Conservation (phyloP, 352 stramenopile species). For the Thraustochytrium sp. region DNA sequence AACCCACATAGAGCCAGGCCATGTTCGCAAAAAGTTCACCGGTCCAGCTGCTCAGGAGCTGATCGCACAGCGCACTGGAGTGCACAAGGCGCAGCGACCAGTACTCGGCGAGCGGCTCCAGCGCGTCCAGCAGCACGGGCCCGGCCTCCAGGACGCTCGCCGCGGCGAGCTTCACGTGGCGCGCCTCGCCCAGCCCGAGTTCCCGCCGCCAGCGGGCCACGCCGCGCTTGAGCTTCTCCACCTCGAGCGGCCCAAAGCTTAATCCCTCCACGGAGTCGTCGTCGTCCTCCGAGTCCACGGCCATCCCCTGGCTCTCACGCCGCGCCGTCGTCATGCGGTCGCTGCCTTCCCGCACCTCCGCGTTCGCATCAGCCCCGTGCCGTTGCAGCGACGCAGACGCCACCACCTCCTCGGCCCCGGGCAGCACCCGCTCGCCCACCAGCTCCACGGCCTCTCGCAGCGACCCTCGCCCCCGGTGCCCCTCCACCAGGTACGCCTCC, state of each 20-base stretch:
- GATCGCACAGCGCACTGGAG: neutral
- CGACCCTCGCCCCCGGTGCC: neutral
- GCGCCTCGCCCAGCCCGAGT: neutral
- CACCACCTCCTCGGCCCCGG: neutral
- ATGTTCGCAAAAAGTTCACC: neutral
- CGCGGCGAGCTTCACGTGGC: neutral
- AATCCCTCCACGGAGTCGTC: neutral
- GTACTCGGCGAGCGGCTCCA: slow-evolving; percentile 20
- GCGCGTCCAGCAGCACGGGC: neutral
- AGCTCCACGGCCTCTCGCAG: slow-evolving; percentile 13
- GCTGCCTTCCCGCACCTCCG: neutral
- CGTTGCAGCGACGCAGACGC: neutral
- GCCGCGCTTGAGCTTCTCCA: slow-evolving; percentile 17
- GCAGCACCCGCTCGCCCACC: neutral
- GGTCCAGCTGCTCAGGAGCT: slow-evolving; percentile 18
- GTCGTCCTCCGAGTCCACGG: neutral
- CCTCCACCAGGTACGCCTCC: neutral
- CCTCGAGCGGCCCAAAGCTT: neutral
- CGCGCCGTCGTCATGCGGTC: neutral
- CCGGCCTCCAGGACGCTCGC: neutral
- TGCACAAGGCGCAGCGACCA: neutral
- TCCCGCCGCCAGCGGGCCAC: neutral
- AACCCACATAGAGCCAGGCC: neutral
- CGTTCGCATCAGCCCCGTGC: neutral
- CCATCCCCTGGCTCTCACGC: neutral